Conservation (phyloP, 805 yeast genomes). For the Suhomyces pyralidae region DNA sequence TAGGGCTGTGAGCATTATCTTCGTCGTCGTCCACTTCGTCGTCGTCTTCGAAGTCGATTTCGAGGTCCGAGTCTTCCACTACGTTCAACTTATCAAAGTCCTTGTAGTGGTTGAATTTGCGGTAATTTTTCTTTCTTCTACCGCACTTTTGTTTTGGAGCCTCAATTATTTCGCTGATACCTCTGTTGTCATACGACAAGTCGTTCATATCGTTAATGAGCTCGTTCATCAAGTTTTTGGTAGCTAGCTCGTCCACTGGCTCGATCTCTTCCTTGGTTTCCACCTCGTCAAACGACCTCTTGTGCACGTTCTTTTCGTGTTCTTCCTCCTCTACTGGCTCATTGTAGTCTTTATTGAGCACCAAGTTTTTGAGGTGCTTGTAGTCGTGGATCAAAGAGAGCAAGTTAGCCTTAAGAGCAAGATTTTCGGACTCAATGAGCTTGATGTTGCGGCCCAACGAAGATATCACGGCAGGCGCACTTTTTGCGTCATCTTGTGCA, state of each 20-base stretch:
- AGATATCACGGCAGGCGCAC: constrained; percentile 1
- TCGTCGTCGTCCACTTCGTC: constrained; percentile 17
- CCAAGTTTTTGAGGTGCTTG: constrained; percentile 32
- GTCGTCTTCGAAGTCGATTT: constrained; percentile 27
- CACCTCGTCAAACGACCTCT: constrained; percentile 20
- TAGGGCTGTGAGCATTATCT: constrained; percentile 4
- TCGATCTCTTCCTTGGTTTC: constrained; percentile 15
- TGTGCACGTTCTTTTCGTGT: constrained; percentile 9
- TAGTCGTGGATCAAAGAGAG: constrained; percentile 40
- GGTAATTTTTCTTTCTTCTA: constrained; percentile 7
- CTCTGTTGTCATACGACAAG: constrained; percentile 17
- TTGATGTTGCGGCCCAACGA: constrained; percentile 11
- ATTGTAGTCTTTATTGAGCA: constrained; percentile 13
- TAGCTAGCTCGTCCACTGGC: background rate
- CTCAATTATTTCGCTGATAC: constrained; percentile 1
- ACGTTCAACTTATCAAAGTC: constrained; percentile 15
- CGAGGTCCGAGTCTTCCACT: constrained; percentile 14
- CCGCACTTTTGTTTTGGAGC: constrained; percentile 1
- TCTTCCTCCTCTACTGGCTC: constrained; percentile 3
- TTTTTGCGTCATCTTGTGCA: background rate
- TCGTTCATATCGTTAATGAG: constrained; percentile 28
- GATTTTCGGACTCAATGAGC: constrained; percentile 31
- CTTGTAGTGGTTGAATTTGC: constrained; percentile 11
- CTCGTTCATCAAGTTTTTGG: constrained; percentile 21
- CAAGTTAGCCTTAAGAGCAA: constrained; percentile 31